Evolutionary conservation across 306 rosid genomes (phyloP).

Genomic region (Abrus pulchellus): DNA sequence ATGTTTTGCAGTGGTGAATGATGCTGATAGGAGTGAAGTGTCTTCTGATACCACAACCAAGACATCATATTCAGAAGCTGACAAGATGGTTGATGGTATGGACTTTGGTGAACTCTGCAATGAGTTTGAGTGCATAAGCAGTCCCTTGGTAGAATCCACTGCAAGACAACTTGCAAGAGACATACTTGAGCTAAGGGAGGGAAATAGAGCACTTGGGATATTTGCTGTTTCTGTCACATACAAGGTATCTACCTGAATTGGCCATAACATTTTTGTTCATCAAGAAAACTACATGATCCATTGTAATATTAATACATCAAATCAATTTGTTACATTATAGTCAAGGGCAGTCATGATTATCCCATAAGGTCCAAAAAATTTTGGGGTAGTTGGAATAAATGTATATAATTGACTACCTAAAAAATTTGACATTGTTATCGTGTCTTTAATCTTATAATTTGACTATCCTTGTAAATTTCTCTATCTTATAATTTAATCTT

Average conservation of each 20-base stretch:
- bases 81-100: conserved; percentile 81
- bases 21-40: conserved; percentile 62
- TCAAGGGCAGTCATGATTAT: background rate
- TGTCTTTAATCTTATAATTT: background rate
- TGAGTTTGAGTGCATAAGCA: conserved; percentile 96
- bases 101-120: conserved; percentile 95
- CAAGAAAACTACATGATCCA: conserved; percentile 1
- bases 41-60: conserved; percentile 53
- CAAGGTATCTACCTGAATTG: conserved; percentile 58
- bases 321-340: background rate
- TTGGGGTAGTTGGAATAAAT: background rate
- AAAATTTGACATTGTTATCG: too few relatives aligned
- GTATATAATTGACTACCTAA: too few relatives aligned
- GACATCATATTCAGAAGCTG: conserved; percentile 64
- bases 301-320: too few relatives aligned
- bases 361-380: background rate
- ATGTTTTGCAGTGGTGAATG: conserved; percentile 68
- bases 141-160: conserved; percentile 91
- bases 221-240: conserved; percentile 78
- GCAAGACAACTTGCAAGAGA: conserved; percentile 93
- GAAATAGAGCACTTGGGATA: conserved; percentile 81
- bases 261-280: conserved; percentile 1
- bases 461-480: too few relatives aligned
- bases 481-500: too few relatives aligned
- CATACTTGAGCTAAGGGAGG: conserved; percentile 83